Evolutionary conservation across 1,284 basidiomycete species (phyloP).

Genomic region (Cystobasidium sp.): DNA sequence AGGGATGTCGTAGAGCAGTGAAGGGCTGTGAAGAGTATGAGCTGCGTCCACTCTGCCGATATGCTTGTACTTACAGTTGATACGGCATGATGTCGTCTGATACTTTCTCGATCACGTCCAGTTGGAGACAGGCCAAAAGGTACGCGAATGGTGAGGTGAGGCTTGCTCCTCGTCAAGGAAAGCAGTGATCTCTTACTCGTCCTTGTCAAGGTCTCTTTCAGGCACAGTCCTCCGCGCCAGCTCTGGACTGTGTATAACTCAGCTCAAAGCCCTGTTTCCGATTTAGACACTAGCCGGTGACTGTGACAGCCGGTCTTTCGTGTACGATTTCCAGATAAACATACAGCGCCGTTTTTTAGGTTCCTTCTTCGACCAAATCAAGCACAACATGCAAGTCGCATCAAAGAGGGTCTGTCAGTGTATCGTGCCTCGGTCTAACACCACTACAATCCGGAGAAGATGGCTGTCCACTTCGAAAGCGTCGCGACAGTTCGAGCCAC

Average conservation of each 20-base stretch:
- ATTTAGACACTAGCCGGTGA: too few species aligned
- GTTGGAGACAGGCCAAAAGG: neutral
- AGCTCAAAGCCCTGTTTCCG: too few species aligned
- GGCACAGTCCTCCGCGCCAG: too few species aligned
- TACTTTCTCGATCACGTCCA: constrained; percentile 8
- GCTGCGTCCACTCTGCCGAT: neutral
- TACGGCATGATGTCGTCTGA: constrained; percentile 25
- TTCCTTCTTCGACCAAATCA: too few species aligned
- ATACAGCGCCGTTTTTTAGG: too few species aligned
- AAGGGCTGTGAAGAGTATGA: constrained; percentile 26
- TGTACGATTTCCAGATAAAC: too few species aligned
- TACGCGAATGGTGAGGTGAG: neutral
- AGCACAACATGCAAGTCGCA: constrained; percentile 4
- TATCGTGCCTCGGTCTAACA: neutral
- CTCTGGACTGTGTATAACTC: too few species aligned
- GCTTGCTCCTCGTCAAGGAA: neutral
- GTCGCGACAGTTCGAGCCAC: constrained; percentile 61
- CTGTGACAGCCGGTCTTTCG: too few species aligned
- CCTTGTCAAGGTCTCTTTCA: neutral
- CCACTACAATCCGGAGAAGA: neutral
- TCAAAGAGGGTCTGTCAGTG: constrained; percentile 2
- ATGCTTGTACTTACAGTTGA: constrained; percentile 20
- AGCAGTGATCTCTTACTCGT: neutral
- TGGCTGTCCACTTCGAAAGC: constrained; percentile 19
- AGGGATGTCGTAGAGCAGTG: constrained; percentile 41